A percentile compares a stretch with the other conserved stretches of the same genome.
Conservation (phyloP, 371 early-diverging fungal genomes). For the Mucor racemosus region DNA sequence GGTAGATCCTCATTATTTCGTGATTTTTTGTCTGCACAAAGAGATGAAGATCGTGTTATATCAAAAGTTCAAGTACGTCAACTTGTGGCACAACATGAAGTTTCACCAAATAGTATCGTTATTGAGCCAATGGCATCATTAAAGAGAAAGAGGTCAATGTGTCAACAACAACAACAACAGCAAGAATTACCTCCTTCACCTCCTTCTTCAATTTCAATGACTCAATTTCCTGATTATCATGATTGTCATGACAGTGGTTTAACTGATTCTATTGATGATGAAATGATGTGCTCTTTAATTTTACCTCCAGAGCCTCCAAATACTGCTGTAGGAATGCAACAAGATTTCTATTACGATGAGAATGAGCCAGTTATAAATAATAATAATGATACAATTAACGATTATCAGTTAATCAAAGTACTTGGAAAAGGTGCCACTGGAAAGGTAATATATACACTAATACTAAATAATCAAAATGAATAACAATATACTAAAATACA, state of each 20-base stretch:
- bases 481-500: background rate
- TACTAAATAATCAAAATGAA: background rate
- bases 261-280: background rate
- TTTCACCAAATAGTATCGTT: conserved; percentile 1
- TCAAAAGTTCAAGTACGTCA: conserved; percentile 24
- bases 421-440: conserved; percentile 67
- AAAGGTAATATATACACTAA: conserved; percentile 33
- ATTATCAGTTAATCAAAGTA: conserved; percentile 60
- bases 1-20: conserved; percentile 45
- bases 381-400: conserved; percentile 29
- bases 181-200: conserved; percentile 10
- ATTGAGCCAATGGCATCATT: conserved; percentile 3
- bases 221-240: conserved; percentile 4
- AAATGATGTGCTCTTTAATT: conserved; percentile 7
- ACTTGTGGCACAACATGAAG: conserved; percentile 20
- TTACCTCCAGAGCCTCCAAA: background rate
- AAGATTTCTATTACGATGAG: background rate
- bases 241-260: background rate
- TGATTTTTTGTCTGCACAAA: conserved; percentile 51
- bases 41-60: conserved; percentile 47
- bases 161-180: background rate
- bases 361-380: background rate
- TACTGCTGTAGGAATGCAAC: background rate
- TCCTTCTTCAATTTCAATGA: conserved; percentile 11
- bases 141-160: conserved; percentile 12